phyloP scores from a whole-genome alignment of 1,284 basidiomycete species.

The Irpex rosettiformis region DNA sequence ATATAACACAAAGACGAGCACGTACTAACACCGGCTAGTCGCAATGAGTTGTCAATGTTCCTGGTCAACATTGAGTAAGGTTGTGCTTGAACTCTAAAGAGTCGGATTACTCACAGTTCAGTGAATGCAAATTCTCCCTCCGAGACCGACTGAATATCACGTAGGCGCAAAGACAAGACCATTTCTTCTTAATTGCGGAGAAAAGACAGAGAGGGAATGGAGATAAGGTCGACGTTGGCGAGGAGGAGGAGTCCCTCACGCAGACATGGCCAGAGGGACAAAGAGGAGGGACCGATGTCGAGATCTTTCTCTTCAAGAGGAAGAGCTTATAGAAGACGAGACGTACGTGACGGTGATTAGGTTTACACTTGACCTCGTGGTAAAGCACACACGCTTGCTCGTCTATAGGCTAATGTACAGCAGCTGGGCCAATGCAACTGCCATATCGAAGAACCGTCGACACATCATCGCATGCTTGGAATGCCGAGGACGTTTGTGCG shows the following conservation, averaged over 20 bases:
- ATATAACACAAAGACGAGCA: background rate
- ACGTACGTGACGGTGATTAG: background rate
- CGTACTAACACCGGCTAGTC: constrained; percentile 25
- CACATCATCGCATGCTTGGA: too few species aligned
- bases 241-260: background rate
- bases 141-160: background rate
- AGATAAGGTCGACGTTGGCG: background rate
- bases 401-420: background rate
- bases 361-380: background rate
- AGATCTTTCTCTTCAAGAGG: too few species aligned
- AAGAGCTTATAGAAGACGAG: background rate
- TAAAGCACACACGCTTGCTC: background rate
- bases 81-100: background rate
- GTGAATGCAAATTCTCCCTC: background rate
- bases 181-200: background rate
- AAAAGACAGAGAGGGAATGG: background rate
- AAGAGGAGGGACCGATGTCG: background rate
- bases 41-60: constrained; percentile 19
- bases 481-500: background rate
- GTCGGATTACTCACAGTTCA: background rate
- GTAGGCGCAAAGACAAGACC: background rate
- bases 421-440: too few species aligned
- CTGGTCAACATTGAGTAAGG: constrained; percentile 18
- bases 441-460: too few species aligned
- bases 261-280: background rate